Percentiles rank a stretch among this genome's conserved stretches.
Conservation (phyloP, 2,329 filamentous ascomycete genomes). For the Sclerotinia minor region DNA sequence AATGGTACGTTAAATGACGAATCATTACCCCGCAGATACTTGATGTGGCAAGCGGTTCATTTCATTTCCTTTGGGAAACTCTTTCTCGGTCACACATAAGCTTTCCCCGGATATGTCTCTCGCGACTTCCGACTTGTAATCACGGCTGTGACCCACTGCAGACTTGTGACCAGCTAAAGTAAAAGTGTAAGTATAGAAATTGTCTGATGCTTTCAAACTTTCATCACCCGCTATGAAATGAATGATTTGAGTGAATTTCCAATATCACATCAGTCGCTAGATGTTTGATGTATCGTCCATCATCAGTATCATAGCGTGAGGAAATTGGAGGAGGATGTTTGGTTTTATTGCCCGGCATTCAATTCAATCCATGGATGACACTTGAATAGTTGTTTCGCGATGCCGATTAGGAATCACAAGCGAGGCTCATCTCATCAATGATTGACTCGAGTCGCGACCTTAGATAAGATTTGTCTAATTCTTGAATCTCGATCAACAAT, state of each 20-base stretch:
- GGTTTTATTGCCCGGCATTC: slow-evolving; percentile 5
- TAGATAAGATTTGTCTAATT: neutral
- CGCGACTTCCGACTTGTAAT: neutral
- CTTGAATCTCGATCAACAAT: neutral
- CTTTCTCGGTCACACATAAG: neutral
- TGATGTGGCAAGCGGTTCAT: neutral
- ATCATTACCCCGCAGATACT: neutral
- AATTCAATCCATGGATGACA: slow-evolving; percentile 1
- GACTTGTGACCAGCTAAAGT: neutral
- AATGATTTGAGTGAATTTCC: neutral
- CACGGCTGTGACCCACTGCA: neutral
- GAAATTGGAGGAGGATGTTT: neutral
- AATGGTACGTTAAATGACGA: slow-evolving; percentile 11
- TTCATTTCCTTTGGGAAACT: neutral
- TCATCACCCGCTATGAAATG: neutral
- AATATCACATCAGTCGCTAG: neutral
- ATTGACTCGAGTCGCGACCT: neutral
- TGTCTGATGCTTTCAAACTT: neutral
- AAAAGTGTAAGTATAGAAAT: neutral
- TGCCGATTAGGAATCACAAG: slow-evolving; percentile 5
- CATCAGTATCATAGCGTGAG: neutral
- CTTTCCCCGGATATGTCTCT: slow-evolving; percentile 4
- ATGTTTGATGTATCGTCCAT: neutral
- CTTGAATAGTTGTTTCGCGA: neutral
- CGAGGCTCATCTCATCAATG: neutral